Evolutionary conservation across 208 protist genomes (phyloP), one percentile per base, ranked within the genome.

Genomic region (Angomonas ambiguus): DNA sequence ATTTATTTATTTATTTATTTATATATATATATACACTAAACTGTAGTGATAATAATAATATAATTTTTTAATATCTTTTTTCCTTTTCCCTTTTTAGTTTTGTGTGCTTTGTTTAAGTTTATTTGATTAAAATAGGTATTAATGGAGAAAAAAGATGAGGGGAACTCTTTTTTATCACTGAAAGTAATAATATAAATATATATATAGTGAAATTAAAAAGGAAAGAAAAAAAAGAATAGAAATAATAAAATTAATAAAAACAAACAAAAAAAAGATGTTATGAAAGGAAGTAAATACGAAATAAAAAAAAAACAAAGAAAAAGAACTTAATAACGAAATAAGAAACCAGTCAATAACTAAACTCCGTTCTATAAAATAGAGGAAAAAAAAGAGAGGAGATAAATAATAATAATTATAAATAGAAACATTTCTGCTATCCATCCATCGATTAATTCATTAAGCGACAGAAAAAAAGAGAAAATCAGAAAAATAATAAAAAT

Each of bases 391-490:
- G 31, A 45, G 2, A 33, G 45, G 3, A 78, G 1, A 51, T 4
- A 69, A 0, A 61, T 16, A 2, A 53, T 38, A 48, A 63, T n/a
- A n/a, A n/a, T n/a, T n/a, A n/a, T n/a, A n/a, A n/a, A n/a, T n/a
- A n/a, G n/a, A n/a, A n/a, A n/a, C n/a, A n/a, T n/a, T n/a, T n/a
- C n/a, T n/a, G n/a, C n/a, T n/a, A n/a, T n/a, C n/a, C n/a, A n/a
- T n/a, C n/a, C n/a, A n/a, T n/a, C n/a, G n/a, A n/a, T n/a, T n/a
- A n/a, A n/a, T n/a, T n/a, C n/a, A n/a, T n/a, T n/a, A n/a, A n/a
- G n/a, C n/a, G n/a, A n/a, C n/a, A 33, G 24, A 68, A 61, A n/a
- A 61, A 65, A 65, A 58, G 55, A 20, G 63, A 53, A 53, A 70
- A 35, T 3, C 56, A 64, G 56, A 62, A 62, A 20, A 10, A 27